Conservation (phyloP, 2,329 filamentous ascomycete species). For the Colletotrichum euphorbiae region DNA sequence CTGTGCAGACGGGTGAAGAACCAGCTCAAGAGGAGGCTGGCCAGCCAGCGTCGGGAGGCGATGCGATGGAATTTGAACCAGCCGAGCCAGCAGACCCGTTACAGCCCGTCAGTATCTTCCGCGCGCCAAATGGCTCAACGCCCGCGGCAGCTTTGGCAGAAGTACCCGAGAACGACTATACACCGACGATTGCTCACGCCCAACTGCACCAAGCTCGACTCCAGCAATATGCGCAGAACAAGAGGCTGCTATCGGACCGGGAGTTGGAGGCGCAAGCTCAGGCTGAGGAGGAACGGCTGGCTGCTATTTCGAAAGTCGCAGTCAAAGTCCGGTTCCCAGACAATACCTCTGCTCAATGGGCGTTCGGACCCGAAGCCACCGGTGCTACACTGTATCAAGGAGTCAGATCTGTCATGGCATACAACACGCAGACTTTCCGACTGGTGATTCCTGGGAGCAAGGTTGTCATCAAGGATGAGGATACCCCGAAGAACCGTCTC, state of each 20-base stretch:
- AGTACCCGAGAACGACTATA: conserved; percentile 80
- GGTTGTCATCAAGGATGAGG: conserved; percentile 60
- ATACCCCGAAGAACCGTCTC: conserved; percentile 64
- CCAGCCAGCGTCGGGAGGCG: conserved; percentile 16
- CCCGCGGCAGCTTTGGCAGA: conserved; percentile 78
- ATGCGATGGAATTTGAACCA: conserved; percentile 47
- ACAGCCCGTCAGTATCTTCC: conserved; percentile 76
- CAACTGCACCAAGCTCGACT: conserved; percentile 79
- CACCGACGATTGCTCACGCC: conserved; percentile 79
- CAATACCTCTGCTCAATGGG: conserved; percentile 79
- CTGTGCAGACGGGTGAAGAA: background rate
- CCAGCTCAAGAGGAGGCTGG: background rate
- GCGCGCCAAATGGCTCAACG: conserved; percentile 78
- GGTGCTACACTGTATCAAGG: conserved; percentile 79
- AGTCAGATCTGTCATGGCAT: conserved; percentile 77
- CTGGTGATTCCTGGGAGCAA: conserved; percentile 73
- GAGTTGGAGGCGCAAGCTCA: conserved; percentile 79
- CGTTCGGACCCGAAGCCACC: conserved; percentile 76
- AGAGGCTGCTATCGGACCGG: conserved; percentile 82
- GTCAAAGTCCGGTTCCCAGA: conserved; percentile 91
- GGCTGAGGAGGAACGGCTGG: conserved; percentile 73
- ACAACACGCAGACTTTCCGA: conserved; percentile 74
- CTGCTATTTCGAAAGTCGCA: conserved; percentile 74
- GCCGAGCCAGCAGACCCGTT: conserved; percentile 49
- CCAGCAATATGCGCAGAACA: conserved; percentile 73